A percentile compares a stretch with the other conserved stretches of the same genome.
phyloP scores from a whole-genome alignment of 1,284 basidiomycete genomes.

The Sanghuangporus weigelae region DNA sequence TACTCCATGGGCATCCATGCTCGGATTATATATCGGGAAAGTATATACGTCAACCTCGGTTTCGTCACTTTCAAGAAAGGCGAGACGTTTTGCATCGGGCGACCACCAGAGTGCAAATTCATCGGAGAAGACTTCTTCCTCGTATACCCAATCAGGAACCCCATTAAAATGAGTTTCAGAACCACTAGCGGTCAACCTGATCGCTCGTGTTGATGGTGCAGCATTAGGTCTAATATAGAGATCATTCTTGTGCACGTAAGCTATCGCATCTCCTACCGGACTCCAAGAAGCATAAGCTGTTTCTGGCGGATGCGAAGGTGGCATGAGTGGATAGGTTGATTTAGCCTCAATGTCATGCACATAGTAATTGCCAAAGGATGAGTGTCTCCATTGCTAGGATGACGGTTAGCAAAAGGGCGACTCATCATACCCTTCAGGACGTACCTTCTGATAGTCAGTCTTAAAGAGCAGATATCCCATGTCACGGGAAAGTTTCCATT shows the following conservation, averaged over 20 bases:
- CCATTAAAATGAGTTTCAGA: conserved; percentile 87
- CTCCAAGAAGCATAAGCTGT: conserved; percentile 84
- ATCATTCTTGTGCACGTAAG: conserved; percentile 80
- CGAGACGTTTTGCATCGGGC: conserved; percentile 74
- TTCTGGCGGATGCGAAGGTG: conserved; percentile 59
- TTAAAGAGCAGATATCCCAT: conserved; percentile 83
- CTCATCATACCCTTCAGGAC: background rate
- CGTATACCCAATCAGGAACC: conserved; percentile 96
- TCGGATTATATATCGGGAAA: conserved; percentile 90
- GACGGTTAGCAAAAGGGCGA: background rate
- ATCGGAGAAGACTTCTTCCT: conserved; percentile 81
- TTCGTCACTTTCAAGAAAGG: conserved; percentile 88
- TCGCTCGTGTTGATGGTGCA: conserved; percentile 43
- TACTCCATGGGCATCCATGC: conserved; percentile 57
- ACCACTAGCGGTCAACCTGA: conserved; percentile 80
- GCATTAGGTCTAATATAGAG: conserved; percentile 72
- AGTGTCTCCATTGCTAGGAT: conserved; percentile 85
- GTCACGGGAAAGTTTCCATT: conserved; percentile 83
- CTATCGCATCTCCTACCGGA: conserved; percentile 75
- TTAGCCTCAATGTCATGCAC: conserved; percentile 63
- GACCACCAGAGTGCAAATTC: conserved; percentile 90
- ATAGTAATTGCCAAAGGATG: conserved; percentile 85
- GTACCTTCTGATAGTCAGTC: conserved; percentile 66
- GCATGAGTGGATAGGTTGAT: conserved; percentile 62
- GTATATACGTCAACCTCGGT: conserved; percentile 80